Conservation (phyloP, 1,139 yeast genomes). For the Diutina mesorugosa region DNA sequence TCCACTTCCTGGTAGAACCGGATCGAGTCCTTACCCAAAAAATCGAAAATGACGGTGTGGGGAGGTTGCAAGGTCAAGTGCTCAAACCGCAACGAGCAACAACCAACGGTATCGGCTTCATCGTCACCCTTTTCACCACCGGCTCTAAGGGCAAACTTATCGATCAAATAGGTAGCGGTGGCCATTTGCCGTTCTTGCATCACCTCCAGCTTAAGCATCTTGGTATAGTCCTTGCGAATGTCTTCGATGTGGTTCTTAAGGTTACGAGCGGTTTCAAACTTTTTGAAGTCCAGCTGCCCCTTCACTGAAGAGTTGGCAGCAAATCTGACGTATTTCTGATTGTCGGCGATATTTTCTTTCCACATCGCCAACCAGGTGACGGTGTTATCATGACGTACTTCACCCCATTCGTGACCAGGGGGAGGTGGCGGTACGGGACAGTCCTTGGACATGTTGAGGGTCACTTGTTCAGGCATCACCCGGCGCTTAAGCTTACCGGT, state of each 20-base stretch:
- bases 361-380: constrained; percentile 97
- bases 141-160: constrained; percentile 92
- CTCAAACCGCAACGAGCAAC: constrained; percentile 86
- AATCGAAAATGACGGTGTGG: constrained; percentile 79
- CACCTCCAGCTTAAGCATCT: constrained; percentile 55
- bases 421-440: constrained; percentile 76
- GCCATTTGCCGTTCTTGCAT: constrained; percentile 91
- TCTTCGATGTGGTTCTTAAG: constrained; percentile 58
- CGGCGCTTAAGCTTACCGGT: constrained; percentile 81
- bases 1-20: constrained; percentile 86
- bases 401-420: constrained; percentile 84
- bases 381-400: constrained; percentile 73
- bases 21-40: constrained; percentile 91
- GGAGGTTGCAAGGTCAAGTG: constrained; percentile 84
- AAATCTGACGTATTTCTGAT: constrained; percentile 77
- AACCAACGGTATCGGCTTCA: constrained; percentile 97
- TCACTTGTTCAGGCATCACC: constrained; percentile 81
- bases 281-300: constrained; percentile 82
- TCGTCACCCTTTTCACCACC: constrained; percentile 97
- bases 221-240: constrained; percentile 66
- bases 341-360: constrained; percentile 84
- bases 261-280: constrained; percentile 87
- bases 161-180: constrained; percentile 86
- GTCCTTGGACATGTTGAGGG: constrained; percentile 66
- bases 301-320: constrained; percentile 87